phyloP scores from a whole-genome alignment of 2,329 filamentous ascomycete species.

The Fusarium mangiferae region DNA sequence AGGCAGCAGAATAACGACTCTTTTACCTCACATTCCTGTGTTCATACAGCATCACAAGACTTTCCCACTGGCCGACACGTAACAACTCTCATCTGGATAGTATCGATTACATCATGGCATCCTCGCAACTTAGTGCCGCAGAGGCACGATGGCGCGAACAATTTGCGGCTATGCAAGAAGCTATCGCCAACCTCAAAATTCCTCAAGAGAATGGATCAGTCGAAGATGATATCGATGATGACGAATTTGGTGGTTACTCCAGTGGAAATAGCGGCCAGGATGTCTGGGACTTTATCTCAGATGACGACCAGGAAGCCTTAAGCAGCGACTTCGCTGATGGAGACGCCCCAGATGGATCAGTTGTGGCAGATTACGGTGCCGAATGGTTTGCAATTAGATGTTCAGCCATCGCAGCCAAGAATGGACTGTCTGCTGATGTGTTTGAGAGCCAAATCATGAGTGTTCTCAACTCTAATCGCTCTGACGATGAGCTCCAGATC shows the following conservation, averaged over 20 bases:
- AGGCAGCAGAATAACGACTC: slow-evolving; percentile 27
- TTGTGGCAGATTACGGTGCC: slow-evolving; percentile 59
- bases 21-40: neutral
- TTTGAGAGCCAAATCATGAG: slow-evolving; percentile 82
- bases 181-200: slow-evolving; percentile 78
- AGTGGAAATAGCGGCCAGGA: slow-evolving; percentile 77
- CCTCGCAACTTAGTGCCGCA: slow-evolving; percentile 51
- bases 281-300: slow-evolving; percentile 92
- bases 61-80: neutral
- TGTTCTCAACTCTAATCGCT: slow-evolving; percentile 72
- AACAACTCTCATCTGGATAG: neutral
- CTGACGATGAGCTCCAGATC: slow-evolving; percentile 91
- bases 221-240: slow-evolving; percentile 66
- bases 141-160: slow-evolving; percentile 83
- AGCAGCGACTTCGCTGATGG: slow-evolving; percentile 72
- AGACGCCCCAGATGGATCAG: slow-evolving; percentile 44
- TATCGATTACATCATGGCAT: slow-evolving; percentile 47
- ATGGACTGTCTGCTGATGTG: slow-evolving; percentile 74
- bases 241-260: slow-evolving; percentile 67
- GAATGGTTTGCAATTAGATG: slow-evolving; percentile 81
- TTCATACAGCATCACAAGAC: neutral
- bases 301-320: slow-evolving; percentile 72
- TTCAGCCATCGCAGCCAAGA: slow-evolving; percentile 70
- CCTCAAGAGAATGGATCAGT: slow-evolving; percentile 51
- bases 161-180: slow-evolving; percentile 85